Evolutionary conservation across 2,329 filamentous ascomycete species (phyloP).

Genomic region (Colletotrichum liaoningense): DNA sequence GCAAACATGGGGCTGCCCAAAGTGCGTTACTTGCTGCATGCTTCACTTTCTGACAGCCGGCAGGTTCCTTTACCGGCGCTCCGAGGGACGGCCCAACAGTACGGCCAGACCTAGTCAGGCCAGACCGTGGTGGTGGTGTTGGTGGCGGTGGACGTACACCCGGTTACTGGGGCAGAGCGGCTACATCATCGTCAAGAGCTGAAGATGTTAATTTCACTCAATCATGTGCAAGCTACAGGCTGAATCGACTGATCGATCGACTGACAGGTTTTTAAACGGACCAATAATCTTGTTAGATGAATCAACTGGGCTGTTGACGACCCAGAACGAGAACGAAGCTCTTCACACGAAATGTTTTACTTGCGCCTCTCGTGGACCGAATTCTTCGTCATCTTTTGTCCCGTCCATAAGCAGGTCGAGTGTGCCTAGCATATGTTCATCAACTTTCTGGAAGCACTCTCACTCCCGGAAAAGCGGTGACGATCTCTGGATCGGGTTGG

Average conservation of each 20-base stretch:
- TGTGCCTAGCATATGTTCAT: neutral
- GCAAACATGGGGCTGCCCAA: slow-evolving; percentile 18
- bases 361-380: neutral
- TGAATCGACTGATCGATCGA: slow-evolving; percentile 10
- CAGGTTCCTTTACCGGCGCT: slow-evolving; percentile 13
- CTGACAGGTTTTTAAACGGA: neutral
- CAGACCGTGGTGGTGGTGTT: slow-evolving; percentile 17
- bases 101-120: slow-evolving; percentile 17
- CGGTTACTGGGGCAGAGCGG: slow-evolving; percentile 29
- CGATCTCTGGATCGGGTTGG: neutral
- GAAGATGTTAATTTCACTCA: slow-evolving; percentile 19
- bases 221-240: slow-evolving; percentile 14
- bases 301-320: neutral
- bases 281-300: slow-evolving; percentile 7
- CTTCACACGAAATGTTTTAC: slow-evolving; percentile 4
- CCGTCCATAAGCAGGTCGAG: slow-evolving; percentile 1
- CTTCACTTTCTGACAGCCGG: slow-evolving; percentile 28
- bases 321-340: slow-evolving; percentile 15
- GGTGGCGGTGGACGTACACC: slow-evolving; percentile 28
- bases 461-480: slow-evolving; percentile 21
- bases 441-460: neutral
- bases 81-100: slow-evolving; percentile 2
- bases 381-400: neutral
- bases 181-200: slow-evolving; percentile 28
- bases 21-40: slow-evolving; percentile 12